Conservation (phyloP, 495 filamentous ascomycete genomes). For the Cudoniella acicularis region DNA sequence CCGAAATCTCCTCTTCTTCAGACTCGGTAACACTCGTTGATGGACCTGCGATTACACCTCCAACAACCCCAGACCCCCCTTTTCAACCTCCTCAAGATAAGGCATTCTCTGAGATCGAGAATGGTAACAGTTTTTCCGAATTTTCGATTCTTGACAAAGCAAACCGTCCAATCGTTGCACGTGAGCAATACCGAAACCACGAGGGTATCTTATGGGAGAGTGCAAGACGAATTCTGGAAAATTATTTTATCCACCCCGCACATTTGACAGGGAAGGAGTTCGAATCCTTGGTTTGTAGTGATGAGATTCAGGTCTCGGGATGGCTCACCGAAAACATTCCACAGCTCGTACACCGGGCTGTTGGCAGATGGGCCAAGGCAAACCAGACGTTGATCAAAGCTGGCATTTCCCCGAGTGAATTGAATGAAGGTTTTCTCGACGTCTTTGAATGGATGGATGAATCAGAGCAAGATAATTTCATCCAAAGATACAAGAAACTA, state of each 20-base stretch:
- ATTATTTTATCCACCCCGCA: constrained; percentile 5
- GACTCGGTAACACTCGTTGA: too few relatives aligned
- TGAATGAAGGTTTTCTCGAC: constrained; percentile 3
- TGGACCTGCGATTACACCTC: not conserved
- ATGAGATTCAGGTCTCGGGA: not conserved
- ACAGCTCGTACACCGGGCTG: not conserved
- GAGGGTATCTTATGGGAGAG: constrained; percentile 3
- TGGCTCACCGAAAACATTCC: constrained; percentile 6
- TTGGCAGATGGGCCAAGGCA: not conserved
- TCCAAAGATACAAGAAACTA: constrained; percentile 1
- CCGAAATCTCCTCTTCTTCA: too few relatives aligned
- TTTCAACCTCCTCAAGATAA: too few relatives aligned
- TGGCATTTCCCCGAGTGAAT: constrained; percentile 3
- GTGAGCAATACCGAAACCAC: not conserved
- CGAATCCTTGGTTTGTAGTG: constrained; percentile 2
- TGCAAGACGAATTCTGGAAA: not conserved
- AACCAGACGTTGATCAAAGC: not conserved
- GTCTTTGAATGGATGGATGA: constrained; percentile 3
- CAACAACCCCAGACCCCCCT: not conserved
- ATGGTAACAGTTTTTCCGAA: too few relatives aligned
- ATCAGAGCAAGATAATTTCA: constrained; percentile 4
- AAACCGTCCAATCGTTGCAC: not conserved
- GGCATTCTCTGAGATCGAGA: too few relatives aligned
- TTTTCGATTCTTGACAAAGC: not conserved
- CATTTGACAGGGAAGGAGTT: constrained; percentile 10